phyloP scores from a whole-genome alignment of 305 asterid species.

The Fraxinus sp. region DNA sequence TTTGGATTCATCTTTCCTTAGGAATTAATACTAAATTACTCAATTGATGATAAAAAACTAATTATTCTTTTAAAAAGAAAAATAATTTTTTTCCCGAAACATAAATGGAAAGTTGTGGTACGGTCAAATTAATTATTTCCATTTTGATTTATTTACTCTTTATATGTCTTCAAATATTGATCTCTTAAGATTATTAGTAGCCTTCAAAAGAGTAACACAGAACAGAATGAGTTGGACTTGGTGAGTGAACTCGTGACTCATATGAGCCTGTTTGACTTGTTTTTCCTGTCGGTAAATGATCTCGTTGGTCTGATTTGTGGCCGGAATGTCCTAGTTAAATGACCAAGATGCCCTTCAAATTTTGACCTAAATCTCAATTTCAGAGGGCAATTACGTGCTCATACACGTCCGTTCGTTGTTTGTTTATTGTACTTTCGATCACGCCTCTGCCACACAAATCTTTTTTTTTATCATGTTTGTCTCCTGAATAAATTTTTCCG shows the following conservation, averaged over 20 bases:
- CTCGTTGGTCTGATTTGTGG: conserved; percentile 40
- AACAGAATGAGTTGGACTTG: background rate
- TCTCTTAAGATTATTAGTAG: background rate
- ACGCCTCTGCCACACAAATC: conserved; percentile 27
- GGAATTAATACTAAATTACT: background rate
- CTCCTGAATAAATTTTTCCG: conserved; percentile 24
- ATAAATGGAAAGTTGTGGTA: background rate
- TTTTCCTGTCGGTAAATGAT: conserved; percentile 51
- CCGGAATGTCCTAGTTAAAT: conserved; percentile 40
- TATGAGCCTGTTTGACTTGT: conserved; percentile 34
- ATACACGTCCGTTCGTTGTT: background rate
- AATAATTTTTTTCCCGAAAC: background rate
- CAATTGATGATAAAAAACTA: background rate
- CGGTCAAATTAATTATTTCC: background rate
- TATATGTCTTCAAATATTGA: background rate
- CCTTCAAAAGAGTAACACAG: background rate
- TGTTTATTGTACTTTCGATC: conserved; percentile 18
- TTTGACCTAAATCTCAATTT: conserved; percentile 7
- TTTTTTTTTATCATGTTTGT: conserved; percentile 29
- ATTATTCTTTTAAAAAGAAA: background rate
- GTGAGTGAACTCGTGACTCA: conserved; percentile 39
- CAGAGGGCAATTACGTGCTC: background rate
- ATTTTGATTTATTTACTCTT: background rate
- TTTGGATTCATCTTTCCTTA: background rate
- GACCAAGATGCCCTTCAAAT: conserved; percentile 33